Conservation (phyloP, 176 grass and related monocot species). For the Ensete ventricosum region DNA sequence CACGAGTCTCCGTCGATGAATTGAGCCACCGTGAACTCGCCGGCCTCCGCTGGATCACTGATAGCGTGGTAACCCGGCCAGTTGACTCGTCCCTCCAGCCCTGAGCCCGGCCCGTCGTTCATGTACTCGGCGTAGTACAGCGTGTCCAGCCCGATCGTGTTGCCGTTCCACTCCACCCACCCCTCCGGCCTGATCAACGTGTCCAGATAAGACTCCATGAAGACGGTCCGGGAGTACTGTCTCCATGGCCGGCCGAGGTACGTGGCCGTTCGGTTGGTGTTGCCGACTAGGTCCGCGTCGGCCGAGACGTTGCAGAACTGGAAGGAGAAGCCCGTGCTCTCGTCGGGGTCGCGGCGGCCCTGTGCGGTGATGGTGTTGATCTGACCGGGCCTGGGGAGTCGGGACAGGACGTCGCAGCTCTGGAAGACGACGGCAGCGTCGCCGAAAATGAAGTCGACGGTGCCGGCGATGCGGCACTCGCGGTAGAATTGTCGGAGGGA, state of each 20-base stretch:
- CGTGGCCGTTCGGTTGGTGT: conserved; percentile 7
- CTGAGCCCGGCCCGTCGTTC: conserved; percentile 44
- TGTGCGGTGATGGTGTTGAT: conserved; percentile 4
- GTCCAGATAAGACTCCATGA: conserved; percentile 58
- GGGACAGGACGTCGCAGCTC: background rate
- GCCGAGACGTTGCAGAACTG: conserved; percentile 18
- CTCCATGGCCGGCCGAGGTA: conserved; percentile 72
- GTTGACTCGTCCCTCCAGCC: conserved; percentile 17
- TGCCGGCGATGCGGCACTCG: conserved; percentile 5
- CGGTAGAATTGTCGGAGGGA: conserved; percentile 12
- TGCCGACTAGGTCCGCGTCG: background rate
- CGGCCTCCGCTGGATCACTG: conserved; percentile 19
- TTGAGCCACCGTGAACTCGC: conserved; percentile 53
- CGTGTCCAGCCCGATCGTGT: conserved; percentile 34
- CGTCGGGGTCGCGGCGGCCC: background rate
- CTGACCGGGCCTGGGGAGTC: background rate
- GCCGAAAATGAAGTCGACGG: conserved; percentile 24
- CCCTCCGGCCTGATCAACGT: conserved; percentile 37
- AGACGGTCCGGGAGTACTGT: conserved; percentile 34
- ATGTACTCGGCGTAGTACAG: conserved; percentile 61
- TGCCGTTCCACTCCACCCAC: conserved; percentile 50
- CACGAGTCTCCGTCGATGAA: conserved; percentile 73
- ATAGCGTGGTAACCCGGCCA: conserved; percentile 58
- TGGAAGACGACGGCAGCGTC: conserved; percentile 11
- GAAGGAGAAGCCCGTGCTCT: conserved; percentile 13